Percentiles rank a stretch among this genome's conserved stretches.
phyloP scores from a whole-genome alignment of 1,284 basidiomycete genomes.

The Trichosporon sp. region DNA sequence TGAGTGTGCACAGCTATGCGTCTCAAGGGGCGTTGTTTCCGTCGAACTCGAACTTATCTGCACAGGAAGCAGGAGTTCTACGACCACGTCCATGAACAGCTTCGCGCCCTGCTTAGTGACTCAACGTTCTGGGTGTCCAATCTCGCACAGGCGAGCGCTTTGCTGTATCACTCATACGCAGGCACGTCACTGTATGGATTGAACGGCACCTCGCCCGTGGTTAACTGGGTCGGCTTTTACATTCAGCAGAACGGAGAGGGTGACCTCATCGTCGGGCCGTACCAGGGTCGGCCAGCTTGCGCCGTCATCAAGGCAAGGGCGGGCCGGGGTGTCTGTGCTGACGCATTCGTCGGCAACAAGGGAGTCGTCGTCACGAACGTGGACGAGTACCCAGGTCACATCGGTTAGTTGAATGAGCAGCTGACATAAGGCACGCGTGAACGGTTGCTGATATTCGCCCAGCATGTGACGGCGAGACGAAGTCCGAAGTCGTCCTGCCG shows the following conservation, averaged over 20 bases:
- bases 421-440: neutral
- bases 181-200: slow-evolving; percentile 68
- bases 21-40: neutral
- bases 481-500: slow-evolving; percentile 82
- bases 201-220: slow-evolving; percentile 61
- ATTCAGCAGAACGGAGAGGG: slow-evolving; percentile 56
- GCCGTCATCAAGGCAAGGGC: slow-evolving; percentile 69
- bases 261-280: slow-evolving; percentile 73
- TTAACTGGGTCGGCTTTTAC: slow-evolving; percentile 91
- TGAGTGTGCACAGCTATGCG: slow-evolving; percentile 31
- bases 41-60: neutral
- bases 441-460: neutral
- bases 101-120: slow-evolving; percentile 67
- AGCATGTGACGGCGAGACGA: slow-evolving; percentile 81
- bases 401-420: slow-evolving; percentile 54
- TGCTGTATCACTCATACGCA: slow-evolving; percentile 74
- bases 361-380: slow-evolving; percentile 73
- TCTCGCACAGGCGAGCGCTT: slow-evolving; percentile 75
- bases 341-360: slow-evolving; percentile 65
- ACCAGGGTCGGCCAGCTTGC: slow-evolving; percentile 85
- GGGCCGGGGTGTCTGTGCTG: slow-evolving; percentile 77
- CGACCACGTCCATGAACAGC: slow-evolving; percentile 68
- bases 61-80: slow-evolving; percentile 70
- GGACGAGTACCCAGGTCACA: slow-evolving; percentile 79
- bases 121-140: slow-evolving; percentile 83